Base-by-base conservation (phyloP, 805 yeast species). In the Cyberlindnera mrakii region DNA sequence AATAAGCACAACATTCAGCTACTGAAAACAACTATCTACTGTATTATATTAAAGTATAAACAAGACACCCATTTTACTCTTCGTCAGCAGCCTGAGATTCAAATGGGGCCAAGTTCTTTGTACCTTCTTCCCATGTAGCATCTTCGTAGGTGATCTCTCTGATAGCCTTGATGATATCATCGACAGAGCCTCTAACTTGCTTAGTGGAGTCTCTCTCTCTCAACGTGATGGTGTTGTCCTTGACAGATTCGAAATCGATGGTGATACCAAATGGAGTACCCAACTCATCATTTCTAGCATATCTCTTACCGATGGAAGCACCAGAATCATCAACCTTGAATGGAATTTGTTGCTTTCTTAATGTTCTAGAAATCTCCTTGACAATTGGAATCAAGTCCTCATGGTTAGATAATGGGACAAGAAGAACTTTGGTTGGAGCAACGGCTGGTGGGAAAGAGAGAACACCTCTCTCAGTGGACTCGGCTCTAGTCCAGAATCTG, bases 241-340 rank as follows among this genome's bases (percentile, higher is more conserved):
- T 78, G 49, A 85, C 77, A 42, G 96, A 82, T 52, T 91, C 97
- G 66, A 93, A 91, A 67, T 91, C 99, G 57, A 91, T 85, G 51
- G 99, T 91, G 67, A 91, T 80, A 65, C 99, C 99, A 64, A 93
- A 93, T 56, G 99, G 99, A 42, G 98, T 93, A 67, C 99, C 99
- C 62, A 91, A 77, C 72, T 91, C 99, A 68, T 91, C 99, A 66
- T 91, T 91, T 73, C 99, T 86, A 51, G 99, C 89, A 60, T 91
- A 91, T 71, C 99, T 84, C 73, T 90, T 87, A 71, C 99, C 99
- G 58, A 91, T 93, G 29, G 98, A 86, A 17, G 96, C 97, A 54
- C 95, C 85, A 9, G 97, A 88, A 66, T 91, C 98, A 65, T 93
- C 99, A 46, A 91, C 82, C 76, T 90, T 91, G 76, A 90, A 87